Conservation (phyloP, 2,329 filamentous ascomycete species). For the Aureobasidium pullulans region DNA sequence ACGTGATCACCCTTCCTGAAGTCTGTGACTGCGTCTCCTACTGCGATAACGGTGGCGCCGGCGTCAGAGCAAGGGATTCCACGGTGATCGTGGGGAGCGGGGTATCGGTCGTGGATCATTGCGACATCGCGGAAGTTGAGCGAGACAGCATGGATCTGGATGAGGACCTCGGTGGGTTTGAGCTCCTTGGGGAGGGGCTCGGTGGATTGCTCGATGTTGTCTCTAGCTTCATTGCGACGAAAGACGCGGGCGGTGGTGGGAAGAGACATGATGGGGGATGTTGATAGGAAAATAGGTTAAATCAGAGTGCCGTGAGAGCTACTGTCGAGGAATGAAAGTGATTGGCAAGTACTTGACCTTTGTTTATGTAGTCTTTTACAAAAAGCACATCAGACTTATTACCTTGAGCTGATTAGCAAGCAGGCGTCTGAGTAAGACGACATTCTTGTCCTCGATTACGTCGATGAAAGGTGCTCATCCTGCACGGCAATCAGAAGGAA, state of each 20-base stretch:
- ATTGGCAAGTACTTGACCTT: too few species aligned
- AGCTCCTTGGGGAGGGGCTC: slow-evolving; percentile 17
- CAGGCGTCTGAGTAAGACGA: too few species aligned
- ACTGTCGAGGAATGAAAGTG: too few species aligned
- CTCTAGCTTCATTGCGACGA: slow-evolving; percentile 28
- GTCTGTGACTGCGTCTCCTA: slow-evolving; percentile 17
- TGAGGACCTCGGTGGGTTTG: slow-evolving; percentile 18
- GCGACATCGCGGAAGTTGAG: slow-evolving; percentile 27
- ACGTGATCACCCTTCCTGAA: slow-evolving; percentile 20
- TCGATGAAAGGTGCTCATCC: too few species aligned
- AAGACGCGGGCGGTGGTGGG: slow-evolving; percentile 23
- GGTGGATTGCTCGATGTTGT: slow-evolving; percentile 14
- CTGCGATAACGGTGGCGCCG: slow-evolving; percentile 23
- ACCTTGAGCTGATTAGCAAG: too few species aligned
- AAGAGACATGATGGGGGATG: not conserved
- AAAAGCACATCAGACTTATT: too few species aligned
- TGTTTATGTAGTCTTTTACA: too few species aligned
- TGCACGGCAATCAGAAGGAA: too few species aligned
- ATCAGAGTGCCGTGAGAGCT: too few species aligned
- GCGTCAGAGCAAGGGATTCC: slow-evolving; percentile 29
- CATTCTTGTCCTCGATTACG: too few species aligned
- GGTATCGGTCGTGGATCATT: slow-evolving; percentile 27
- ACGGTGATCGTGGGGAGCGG: slow-evolving; percentile 23
- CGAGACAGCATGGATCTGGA: slow-evolving; percentile 25
- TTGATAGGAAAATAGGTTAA: too few species aligned